Conservation (phyloP, 1,284 basidiomycete genomes). For the Kalmanozyma brasiliensis region DNA sequence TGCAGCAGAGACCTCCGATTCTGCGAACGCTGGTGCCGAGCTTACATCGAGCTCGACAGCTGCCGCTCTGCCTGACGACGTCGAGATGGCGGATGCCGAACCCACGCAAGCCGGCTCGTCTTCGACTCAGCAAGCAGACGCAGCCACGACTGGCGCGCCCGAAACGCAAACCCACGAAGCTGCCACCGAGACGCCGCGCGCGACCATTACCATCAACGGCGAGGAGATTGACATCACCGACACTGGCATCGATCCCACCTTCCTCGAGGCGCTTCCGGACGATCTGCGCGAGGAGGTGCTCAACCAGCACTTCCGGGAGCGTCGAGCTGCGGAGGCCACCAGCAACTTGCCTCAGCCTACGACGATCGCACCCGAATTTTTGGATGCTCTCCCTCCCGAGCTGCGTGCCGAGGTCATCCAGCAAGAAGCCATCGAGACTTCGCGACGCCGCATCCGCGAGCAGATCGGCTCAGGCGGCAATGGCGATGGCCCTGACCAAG, state of each 20-base stretch:
- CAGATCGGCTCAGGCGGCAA: slow-evolving; percentile 25
- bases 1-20: neutral
- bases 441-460: slow-evolving; percentile 69
- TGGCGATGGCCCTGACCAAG: slow-evolving; percentile 11
- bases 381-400: slow-evolving; percentile 94
- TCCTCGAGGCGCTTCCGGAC: slow-evolving; percentile 95
- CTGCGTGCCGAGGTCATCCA: slow-evolving; percentile 96
- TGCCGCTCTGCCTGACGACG: slow-evolving; percentile 35
- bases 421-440: slow-evolving; percentile 84
- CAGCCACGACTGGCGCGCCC: neutral
- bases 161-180: slow-evolving; percentile 9
- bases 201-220: slow-evolving; percentile 77
- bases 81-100: slow-evolving; percentile 59
- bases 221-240: slow-evolving; percentile 97
- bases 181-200: slow-evolving; percentile 20
- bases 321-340: slow-evolving; percentile 73
- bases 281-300: slow-evolving; percentile 99
- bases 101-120: slow-evolving; percentile 12
- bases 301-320: slow-evolving; percentile 93
- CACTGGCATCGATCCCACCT: slow-evolving; percentile 96
- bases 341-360: slow-evolving; percentile 73
- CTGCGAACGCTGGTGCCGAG: slow-evolving; percentile 25
- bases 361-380: slow-evolving; percentile 91
- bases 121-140: slow-evolving; percentile 11
- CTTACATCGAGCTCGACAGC: slow-evolving; percentile 11